Percentiles rank a stretch among this genome's conserved stretches.
Conservation (phyloP, 805 yeast species). For the Lipomyces chichibuensis region DNA sequence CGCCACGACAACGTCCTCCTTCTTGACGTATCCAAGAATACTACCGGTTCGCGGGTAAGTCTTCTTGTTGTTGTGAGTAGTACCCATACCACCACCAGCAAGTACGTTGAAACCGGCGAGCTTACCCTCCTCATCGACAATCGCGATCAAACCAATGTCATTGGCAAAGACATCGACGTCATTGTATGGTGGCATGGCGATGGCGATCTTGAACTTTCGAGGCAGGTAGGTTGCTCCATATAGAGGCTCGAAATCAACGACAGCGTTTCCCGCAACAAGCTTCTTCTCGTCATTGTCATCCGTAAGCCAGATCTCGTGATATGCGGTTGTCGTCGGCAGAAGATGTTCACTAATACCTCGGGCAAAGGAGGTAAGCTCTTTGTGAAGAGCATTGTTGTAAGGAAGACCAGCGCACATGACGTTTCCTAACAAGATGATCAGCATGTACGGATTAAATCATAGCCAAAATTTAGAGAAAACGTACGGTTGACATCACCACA, state of each 20-base stretch:
- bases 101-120: slow-evolving; percentile 83
- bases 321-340: slow-evolving; percentile 90
- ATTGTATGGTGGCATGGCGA: slow-evolving; percentile 93
- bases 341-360: slow-evolving; percentile 73
- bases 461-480: background rate
- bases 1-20: slow-evolving; percentile 70
- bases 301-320: slow-evolving; percentile 92
- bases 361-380: slow-evolving; percentile 68
- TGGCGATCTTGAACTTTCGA: slow-evolving; percentile 92
- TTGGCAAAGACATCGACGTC: slow-evolving; percentile 97
- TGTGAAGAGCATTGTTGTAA: slow-evolving; percentile 76
- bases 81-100: slow-evolving; percentile 99
- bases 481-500: slow-evolving; percentile 95
- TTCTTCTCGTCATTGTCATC: slow-evolving; percentile 78
- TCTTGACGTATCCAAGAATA: slow-evolving; percentile 71
- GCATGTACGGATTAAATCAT: background rate
- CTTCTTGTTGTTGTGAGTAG: slow-evolving; percentile 94
- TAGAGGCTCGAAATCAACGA: slow-evolving; percentile 81
- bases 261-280: slow-evolving; percentile 81
- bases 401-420: slow-evolving; percentile 94
- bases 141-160: slow-evolving; percentile 90
- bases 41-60: slow-evolving; percentile 96
- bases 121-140: slow-evolving; percentile 56
- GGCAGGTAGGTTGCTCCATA: slow-evolving; percentile 89
- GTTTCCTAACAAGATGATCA: slow-evolving; percentile 48